Conservation (phyloP, 2,329 filamentous ascomycete genomes). For the Apiospora arundinis region DNA sequence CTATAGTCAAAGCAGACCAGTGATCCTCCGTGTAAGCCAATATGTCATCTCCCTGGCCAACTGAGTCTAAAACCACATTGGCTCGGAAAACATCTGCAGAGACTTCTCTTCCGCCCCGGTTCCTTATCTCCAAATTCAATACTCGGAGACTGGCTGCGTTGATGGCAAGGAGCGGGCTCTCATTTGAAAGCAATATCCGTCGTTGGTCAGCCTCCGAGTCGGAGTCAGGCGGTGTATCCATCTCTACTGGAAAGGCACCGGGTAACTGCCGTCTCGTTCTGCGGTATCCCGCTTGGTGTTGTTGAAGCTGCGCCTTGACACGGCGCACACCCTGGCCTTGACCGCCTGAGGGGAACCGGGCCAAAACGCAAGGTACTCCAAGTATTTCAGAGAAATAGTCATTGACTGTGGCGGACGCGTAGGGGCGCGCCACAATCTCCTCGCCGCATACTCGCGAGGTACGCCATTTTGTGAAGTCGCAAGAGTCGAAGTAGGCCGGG, state of each 20-base stretch:
- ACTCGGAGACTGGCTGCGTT: conserved; percentile 79
- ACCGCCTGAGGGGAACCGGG: conserved; percentile 78
- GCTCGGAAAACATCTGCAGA: conserved; percentile 82
- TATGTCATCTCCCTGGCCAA: conserved; percentile 46
- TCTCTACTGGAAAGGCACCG: conserved; percentile 56
- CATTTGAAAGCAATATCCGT: conserved; percentile 85
- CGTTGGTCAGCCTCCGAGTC: conserved; percentile 54
- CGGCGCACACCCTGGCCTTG: conserved; percentile 66
- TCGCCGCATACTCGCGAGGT: conserved; percentile 83
- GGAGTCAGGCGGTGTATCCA: conserved; percentile 63
- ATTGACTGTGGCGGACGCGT: conserved; percentile 69
- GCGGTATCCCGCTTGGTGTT: conserved; percentile 51
- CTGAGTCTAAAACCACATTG: conserved; percentile 79
- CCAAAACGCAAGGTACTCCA: conserved; percentile 81
- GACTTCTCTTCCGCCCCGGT: conserved; percentile 67
- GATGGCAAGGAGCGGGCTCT: conserved; percentile 89
- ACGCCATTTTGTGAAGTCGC: conserved; percentile 44
- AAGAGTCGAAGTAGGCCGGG: conserved; percentile 59
- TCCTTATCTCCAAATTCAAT: conserved; percentile 75
- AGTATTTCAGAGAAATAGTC: conserved; percentile 79
- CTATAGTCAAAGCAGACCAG: conserved; percentile 75
- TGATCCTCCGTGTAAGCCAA: conserved; percentile 78
- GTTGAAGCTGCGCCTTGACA: conserved; percentile 73
- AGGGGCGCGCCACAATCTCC: conserved; percentile 71
- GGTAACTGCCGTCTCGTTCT: conserved; percentile 47